These are phyloP conservation scores for Vairimorpha apis DNA, from an alignment of 371 early-diverging fungal species.

Conservation along the genomic window DNA sequence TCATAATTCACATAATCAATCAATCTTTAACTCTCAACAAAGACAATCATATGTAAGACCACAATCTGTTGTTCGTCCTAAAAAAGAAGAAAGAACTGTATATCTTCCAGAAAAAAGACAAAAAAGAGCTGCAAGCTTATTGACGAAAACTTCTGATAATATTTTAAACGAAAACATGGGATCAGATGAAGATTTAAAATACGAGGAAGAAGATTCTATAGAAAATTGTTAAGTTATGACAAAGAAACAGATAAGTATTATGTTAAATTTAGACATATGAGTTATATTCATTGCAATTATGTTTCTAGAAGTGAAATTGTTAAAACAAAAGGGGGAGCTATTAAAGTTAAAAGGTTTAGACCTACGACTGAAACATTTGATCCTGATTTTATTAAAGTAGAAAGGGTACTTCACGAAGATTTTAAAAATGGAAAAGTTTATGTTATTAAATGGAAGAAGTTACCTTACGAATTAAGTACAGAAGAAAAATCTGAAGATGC, in stretches of 20 bases:
- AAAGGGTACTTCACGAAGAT: slow-evolving; percentile 59
- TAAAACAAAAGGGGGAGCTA: slow-evolving; percentile 69
- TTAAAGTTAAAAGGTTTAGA: slow-evolving; percentile 66
- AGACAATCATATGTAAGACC: neutral
- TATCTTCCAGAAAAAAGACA: slow-evolving; percentile 34
- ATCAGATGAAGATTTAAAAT: neutral
- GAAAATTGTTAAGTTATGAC: slow-evolving; percentile 60
- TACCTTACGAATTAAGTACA: slow-evolving; percentile 76
- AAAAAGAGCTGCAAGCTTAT: slow-evolving; percentile 23
- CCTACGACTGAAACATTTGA: slow-evolving; percentile 46
- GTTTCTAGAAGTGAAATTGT: slow-evolving; percentile 68
- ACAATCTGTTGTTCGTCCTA: neutral
- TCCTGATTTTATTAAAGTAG: slow-evolving; percentile 58
- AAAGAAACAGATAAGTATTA: slow-evolving; percentile 52
- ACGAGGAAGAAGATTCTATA: slow-evolving; percentile 56
- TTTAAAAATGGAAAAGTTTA: slow-evolving; percentile 61
- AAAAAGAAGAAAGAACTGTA: slow-evolving; percentile 11
- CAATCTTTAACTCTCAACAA: neutral
- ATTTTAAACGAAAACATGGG: neutral
- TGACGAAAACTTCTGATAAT: neutral
- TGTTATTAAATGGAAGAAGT: slow-evolving; percentile 79
- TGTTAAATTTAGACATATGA: slow-evolving; percentile 59
- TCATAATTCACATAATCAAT: neutral
- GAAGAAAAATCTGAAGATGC: slow-evolving; percentile 74
- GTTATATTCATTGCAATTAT: slow-evolving; percentile 75